phyloP scores from a whole-genome alignment of 2,329 filamentous ascomycete species.

The Metarhizium rileyi region DNA sequence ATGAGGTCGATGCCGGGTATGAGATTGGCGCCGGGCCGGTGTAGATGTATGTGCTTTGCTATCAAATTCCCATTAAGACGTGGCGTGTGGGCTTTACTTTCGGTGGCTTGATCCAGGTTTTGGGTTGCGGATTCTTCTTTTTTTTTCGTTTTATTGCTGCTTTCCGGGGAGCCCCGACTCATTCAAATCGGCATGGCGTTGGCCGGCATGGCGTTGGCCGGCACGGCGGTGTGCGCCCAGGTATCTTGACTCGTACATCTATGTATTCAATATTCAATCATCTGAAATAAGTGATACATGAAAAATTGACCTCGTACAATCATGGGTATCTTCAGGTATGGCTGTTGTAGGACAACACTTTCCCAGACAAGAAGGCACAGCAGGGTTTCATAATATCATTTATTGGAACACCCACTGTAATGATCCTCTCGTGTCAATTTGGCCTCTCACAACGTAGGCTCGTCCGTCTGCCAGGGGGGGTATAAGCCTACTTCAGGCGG shows the following conservation, averaged over 20 bases:
- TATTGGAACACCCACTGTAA: constrained; percentile 26
- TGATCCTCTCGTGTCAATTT: constrained; percentile 23
- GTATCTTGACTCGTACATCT: background rate
- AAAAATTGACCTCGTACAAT: background rate
- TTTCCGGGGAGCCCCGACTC: background rate
- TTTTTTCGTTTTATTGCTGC: no score
- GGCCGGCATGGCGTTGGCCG: background rate
- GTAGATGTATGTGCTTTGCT: background rate
- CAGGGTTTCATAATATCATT: constrained; percentile 10
- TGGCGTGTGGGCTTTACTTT: background rate
- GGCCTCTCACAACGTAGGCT: constrained; percentile 25
- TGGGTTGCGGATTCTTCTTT: no score
- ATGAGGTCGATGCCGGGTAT: constrained; percentile 20
- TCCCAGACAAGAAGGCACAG: background rate
- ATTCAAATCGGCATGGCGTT: background rate
- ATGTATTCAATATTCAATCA: background rate
- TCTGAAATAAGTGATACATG: background rate
- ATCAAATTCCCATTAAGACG: background rate
- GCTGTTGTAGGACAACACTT: background rate
- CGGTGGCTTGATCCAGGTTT: background rate
- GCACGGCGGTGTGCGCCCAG: background rate
- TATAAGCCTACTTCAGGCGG: constrained; percentile 29
- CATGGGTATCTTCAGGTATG: background rate
- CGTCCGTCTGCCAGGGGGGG: constrained; percentile 15
- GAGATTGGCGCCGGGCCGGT: constrained; percentile 9